These are phyloP conservation scores for Trichoderma arundinaceum DNA, from an alignment of 2,329 filamentous ascomycete genomes.

Conservation along the genomic window DNA sequence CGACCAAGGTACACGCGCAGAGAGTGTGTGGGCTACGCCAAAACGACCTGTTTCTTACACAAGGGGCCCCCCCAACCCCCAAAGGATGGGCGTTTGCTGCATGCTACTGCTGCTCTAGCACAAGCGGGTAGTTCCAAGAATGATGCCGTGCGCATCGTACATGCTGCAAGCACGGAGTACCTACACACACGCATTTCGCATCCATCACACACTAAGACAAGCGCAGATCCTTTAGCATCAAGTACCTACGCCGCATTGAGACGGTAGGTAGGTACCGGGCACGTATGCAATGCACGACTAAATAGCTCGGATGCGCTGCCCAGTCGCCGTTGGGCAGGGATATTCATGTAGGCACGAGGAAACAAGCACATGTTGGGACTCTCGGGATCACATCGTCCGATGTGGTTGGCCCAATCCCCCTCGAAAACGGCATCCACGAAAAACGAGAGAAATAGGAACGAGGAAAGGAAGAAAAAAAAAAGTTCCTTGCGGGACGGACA, in stretches of 20 bases:
- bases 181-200: background rate
- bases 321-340: background rate
- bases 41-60: slow-evolving; percentile 23
- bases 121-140: slow-evolving; percentile 16
- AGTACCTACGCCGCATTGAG: slow-evolving; percentile 18
- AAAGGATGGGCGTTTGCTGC: slow-evolving; percentile 11
- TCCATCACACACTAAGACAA: slow-evolving; percentile 21
- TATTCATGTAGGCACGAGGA: background rate
- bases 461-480: background rate
- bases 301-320: slow-evolving; percentile 2
- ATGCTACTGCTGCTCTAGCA: slow-evolving; percentile 8
- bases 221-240: slow-evolving; percentile 22
- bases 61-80: too few species aligned
- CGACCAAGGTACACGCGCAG: background rate
- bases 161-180: slow-evolving; percentile 2
- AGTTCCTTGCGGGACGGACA: slow-evolving; percentile 9
- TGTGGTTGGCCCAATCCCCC: background rate
- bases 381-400: too few species aligned
- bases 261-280: background rate
- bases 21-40: slow-evolving; percentile 17
- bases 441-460: background rate
- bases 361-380: background rate
- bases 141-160: slow-evolving; percentile 6
- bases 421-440: background rate
- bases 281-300: slow-evolving; percentile 14